phyloP scores from a whole-genome alignment of 768 basidiomycete genomes.

The Tricholoma sp. region DNA sequence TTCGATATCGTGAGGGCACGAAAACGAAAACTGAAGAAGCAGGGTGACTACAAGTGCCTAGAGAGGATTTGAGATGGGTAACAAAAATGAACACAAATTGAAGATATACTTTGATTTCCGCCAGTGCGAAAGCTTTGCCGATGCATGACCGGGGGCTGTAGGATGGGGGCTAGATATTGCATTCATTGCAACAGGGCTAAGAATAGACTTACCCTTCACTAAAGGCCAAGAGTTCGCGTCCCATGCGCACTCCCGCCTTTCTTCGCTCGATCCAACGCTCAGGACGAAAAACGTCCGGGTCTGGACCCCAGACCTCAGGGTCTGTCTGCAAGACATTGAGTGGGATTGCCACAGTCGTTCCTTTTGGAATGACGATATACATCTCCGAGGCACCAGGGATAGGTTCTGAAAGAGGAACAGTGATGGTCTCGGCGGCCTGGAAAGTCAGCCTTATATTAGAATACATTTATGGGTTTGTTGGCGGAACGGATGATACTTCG shows the following conservation, averaged over 20 bases:
- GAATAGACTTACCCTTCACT: slow-evolving; percentile 44
- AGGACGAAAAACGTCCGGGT: slow-evolving; percentile 53
- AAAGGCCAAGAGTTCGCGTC: slow-evolving; percentile 49
- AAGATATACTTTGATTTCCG: slow-evolving; percentile 53
- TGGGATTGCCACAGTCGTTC: slow-evolving; percentile 49
- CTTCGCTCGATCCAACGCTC: slow-evolving; percentile 54
- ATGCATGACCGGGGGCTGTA: slow-evolving; percentile 55
- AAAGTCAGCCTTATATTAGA: background rate
- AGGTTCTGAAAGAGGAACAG: slow-evolving; percentile 50
- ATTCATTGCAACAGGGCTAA: background rate
- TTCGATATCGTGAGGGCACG: slow-evolving; percentile 48
- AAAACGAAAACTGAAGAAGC: slow-evolving; percentile 50
- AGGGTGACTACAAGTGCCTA: slow-evolving; percentile 43
- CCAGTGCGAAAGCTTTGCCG: slow-evolving; percentile 51
- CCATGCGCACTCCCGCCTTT: slow-evolving; percentile 22
- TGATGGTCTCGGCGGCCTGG: slow-evolving; percentile 47
- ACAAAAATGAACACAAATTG: background rate
- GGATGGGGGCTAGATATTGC: slow-evolving; percentile 3
- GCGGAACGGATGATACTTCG: slow-evolving; percentile 29
- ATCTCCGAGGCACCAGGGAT: slow-evolving; percentile 38
- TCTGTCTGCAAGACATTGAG: slow-evolving; percentile 55
- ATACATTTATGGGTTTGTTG: background rate
- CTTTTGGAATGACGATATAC: slow-evolving; percentile 48
- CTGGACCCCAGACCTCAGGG: slow-evolving; percentile 51
- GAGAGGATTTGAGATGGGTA: background rate